Conservation (phyloP, 2,329 filamentous ascomycete species). For the Penicillium griseofulvum region DNA sequence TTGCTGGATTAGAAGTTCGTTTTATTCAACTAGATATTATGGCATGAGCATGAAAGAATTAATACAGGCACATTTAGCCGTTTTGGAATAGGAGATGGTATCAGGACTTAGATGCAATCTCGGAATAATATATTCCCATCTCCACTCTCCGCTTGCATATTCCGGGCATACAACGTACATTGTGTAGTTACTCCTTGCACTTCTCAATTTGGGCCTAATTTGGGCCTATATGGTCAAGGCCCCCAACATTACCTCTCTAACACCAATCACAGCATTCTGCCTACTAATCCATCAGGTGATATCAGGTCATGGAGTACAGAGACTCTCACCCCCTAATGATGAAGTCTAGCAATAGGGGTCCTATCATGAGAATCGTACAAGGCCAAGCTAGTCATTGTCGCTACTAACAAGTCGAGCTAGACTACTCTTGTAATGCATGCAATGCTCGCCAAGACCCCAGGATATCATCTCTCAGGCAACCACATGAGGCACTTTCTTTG, state of each 20-base stretch:
- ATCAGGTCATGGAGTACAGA: background rate
- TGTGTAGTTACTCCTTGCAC: too few species aligned
- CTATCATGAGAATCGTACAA: background rate
- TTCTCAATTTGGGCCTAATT: background rate
- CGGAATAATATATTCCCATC: slow-evolving; percentile 5
- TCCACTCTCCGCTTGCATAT: slow-evolving; percentile 5
- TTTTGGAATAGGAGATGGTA: background rate
- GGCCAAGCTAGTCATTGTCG: slow-evolving; percentile 41
- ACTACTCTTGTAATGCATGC: slow-evolving; percentile 65
- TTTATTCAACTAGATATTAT: background rate
- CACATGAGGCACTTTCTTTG: slow-evolving; percentile 72
- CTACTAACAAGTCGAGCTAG: slow-evolving; percentile 93
- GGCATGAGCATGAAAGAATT: background rate
- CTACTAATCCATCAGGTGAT: slow-evolving; percentile 75
- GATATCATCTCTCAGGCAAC: slow-evolving; percentile 98
- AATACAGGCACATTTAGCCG: background rate
- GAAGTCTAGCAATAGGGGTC: slow-evolving; percentile 38
- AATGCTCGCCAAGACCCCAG: slow-evolving; percentile 88
- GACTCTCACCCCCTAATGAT: background rate
- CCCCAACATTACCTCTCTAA: background rate
- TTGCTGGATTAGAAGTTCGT: too few species aligned
- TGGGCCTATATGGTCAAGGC: background rate
- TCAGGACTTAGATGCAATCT: background rate
- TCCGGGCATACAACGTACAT: too few species aligned
- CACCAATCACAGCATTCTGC: slow-evolving; percentile 70